Conservation (phyloP, 2,329 filamentous ascomycete species). For the Lachnellula hyalina region DNA sequence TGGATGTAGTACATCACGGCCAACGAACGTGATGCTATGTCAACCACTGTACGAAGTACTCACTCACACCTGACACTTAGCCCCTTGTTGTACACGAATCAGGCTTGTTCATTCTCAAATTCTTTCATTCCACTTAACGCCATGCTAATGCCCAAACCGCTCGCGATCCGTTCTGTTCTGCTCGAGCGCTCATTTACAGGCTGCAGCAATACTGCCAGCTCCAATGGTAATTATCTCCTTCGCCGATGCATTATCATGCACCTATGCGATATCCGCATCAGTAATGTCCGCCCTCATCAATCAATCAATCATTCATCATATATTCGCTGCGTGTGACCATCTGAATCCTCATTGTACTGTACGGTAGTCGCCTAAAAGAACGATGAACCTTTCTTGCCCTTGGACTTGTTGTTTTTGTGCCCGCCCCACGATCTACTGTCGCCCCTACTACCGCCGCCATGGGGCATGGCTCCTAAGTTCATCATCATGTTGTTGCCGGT, state of each 20-base stretch:
- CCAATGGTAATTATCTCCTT: background rate
- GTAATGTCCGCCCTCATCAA: background rate
- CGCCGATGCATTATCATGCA: slow-evolving; percentile 9
- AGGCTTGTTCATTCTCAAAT: background rate
- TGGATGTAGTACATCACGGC: background rate
- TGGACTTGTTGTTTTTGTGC: background rate
- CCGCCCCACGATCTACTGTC: background rate
- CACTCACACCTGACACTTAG: background rate
- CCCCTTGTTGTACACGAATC: background rate
- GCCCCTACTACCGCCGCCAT: background rate
- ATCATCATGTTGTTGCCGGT: background rate
- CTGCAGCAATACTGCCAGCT: background rate
- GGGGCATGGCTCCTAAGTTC: background rate
- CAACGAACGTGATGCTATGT: background rate
- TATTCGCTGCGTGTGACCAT: slow-evolving; percentile 10
- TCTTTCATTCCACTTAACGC: slow-evolving; percentile 3
- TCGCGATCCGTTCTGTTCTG: background rate
- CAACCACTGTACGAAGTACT: background rate
- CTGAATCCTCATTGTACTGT: background rate
- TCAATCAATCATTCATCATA: slow-evolving; percentile 5
- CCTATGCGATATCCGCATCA: slow-evolving; percentile 7
- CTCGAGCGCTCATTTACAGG: background rate
- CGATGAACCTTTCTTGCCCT: slow-evolving; percentile 7
- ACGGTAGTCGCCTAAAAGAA: background rate
- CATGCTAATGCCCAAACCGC: background rate